These are phyloP conservation scores for Suhomyces chickasaworum DNA, from an alignment of 1,139 yeast species.

Conservation along the genomic window DNA sequence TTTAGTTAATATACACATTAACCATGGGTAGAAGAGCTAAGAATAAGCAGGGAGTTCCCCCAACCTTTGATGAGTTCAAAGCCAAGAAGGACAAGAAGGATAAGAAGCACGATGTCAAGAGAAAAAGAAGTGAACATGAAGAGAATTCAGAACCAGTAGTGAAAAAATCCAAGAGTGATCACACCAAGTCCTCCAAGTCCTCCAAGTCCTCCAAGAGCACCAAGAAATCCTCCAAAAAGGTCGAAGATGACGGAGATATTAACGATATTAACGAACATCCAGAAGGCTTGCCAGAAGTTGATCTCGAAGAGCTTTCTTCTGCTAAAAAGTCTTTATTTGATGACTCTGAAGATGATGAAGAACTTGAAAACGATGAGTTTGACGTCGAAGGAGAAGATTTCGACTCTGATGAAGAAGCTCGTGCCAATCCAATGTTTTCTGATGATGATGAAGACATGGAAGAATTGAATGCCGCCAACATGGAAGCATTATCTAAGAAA, in stretches of 20 bases:
- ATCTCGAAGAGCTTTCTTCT: constrained; percentile 59
- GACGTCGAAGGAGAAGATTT: constrained; percentile 49
- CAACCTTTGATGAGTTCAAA: constrained; percentile 79
- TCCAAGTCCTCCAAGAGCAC: constrained; percentile 16
- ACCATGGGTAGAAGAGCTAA: constrained; percentile 90
- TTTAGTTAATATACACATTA: background rate
- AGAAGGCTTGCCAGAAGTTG: constrained; percentile 58
- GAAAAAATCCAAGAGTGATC: constrained; percentile 31
- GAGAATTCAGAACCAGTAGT: constrained; percentile 19
- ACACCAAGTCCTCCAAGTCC: constrained; percentile 15
- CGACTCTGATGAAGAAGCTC: constrained; percentile 57
- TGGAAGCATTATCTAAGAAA: constrained; percentile 74
- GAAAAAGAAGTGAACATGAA: constrained; percentile 18
- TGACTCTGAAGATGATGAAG: constrained; percentile 54
- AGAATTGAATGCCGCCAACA: constrained; percentile 79
- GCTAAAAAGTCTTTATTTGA: constrained; percentile 80
- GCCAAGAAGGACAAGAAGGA: constrained; percentile 55
- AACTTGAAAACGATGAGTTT: constrained; percentile 34
- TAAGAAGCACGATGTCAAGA: constrained; percentile 42
- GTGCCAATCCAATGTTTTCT: constrained; percentile 79
- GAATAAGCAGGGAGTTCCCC: constrained; percentile 90
- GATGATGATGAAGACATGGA: constrained; percentile 84
- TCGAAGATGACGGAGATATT: constrained; percentile 40
- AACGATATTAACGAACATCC: constrained; percentile 30
- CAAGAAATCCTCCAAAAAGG: constrained; percentile 18